phyloP scores from a whole-genome alignment of 306 rosid genomes.

The Lathyrus sativus region DNA sequence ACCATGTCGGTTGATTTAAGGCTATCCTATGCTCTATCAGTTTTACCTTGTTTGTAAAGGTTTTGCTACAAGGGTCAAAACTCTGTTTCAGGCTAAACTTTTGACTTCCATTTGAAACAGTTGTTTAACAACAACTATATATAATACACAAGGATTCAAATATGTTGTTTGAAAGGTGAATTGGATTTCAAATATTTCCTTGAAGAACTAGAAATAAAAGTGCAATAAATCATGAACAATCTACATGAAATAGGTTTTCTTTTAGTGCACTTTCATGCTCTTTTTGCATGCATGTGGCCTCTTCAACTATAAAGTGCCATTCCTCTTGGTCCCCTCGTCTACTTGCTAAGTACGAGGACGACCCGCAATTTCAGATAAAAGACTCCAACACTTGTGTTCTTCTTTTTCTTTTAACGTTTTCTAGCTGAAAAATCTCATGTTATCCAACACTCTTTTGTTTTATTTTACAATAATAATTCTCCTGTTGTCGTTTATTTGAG shows the following conservation, averaged over 20 bases:
- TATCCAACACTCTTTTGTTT: neutral
- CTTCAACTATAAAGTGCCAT: constrained; percentile 38
- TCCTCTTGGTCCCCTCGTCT: constrained; percentile 22
- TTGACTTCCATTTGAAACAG: neutral
- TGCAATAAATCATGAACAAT: constrained; percentile 5
- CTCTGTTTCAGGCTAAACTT: neutral
- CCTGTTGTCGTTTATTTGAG: too few species aligned
- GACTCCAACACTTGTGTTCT: neutral
- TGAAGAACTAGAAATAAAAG: neutral
- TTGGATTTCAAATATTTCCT: neutral
- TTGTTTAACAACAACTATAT: neutral
- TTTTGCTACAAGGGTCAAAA: constrained; percentile 2
- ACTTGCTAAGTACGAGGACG: neutral
- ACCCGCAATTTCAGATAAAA: constrained; percentile 26
- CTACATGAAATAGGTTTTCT: constrained; percentile 28
- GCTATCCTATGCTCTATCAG: neutral
- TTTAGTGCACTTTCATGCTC: constrained; percentile 28
- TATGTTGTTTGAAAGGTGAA: neutral
- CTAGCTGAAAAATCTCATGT: neutral
- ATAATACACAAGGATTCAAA: neutral
- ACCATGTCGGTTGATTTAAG: constrained; percentile 34
- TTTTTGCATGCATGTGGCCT: constrained; percentile 44
- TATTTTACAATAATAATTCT: neutral
- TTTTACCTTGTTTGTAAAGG: constrained; percentile 1
- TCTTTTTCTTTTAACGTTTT: constrained; percentile 15